phyloP scores from a whole-genome alignment of 2,329 filamentous ascomycete species.

The Alternaria burnsii region DNA sequence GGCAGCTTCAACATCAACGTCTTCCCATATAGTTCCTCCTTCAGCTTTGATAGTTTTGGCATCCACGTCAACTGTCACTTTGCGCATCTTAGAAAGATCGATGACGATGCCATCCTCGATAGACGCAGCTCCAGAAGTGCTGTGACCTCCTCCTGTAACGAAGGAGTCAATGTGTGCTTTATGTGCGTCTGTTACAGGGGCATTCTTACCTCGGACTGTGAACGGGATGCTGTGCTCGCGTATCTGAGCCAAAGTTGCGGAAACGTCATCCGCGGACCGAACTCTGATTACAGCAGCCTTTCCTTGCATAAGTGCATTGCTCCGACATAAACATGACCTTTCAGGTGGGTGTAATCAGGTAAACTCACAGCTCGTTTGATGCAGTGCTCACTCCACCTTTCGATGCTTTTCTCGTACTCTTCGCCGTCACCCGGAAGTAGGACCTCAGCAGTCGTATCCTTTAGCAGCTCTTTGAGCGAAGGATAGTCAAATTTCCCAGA shows the following conservation, averaged over 20 bases:
- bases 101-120: constrained; percentile 64
- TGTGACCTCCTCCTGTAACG: constrained; percentile 62
- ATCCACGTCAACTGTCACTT: constrained; percentile 58
- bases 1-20: constrained; percentile 63
- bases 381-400: constrained; percentile 41
- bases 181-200: neutral
- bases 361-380: constrained; percentile 38
- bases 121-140: constrained; percentile 61
- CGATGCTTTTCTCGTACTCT: constrained; percentile 37
- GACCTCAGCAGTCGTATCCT: constrained; percentile 30
- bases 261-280: constrained; percentile 29
- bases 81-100: constrained; percentile 62
- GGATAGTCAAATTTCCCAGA: constrained; percentile 23
- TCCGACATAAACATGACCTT: neutral
- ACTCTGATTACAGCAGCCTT: constrained; percentile 36
- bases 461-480: constrained; percentile 31
- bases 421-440: constrained; percentile 30
- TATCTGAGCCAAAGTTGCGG: constrained; percentile 33
- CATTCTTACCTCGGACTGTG: constrained; percentile 52
- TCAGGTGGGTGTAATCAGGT: neutral
- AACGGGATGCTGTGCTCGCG: constrained; percentile 55
- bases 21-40: constrained; percentile 63
- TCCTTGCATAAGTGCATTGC: neutral
- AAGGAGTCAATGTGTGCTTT: neutral
- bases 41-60: constrained; percentile 59